These are phyloP conservation scores for Mortierella sp. DNA, from an alignment of 371 early-diverging fungal species.

Conservation along the genomic window DNA sequence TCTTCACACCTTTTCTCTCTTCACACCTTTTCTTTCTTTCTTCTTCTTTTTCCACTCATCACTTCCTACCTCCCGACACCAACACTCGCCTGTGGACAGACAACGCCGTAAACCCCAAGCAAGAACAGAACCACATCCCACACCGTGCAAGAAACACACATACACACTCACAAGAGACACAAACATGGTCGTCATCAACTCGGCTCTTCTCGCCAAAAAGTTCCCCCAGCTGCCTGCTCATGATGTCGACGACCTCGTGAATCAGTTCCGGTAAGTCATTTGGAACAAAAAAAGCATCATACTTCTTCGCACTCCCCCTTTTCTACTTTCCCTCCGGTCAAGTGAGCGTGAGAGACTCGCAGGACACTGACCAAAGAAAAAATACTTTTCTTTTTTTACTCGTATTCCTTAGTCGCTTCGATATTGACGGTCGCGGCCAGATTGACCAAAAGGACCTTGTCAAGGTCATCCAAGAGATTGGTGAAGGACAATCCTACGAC, in stretches of 20 bases:
- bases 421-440: constrained; percentile 81
- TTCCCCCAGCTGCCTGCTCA: constrained; percentile 72
- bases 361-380: not conserved
- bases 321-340: no score
- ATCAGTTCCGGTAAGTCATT: constrained; percentile 70
- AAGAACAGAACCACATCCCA: not conserved
- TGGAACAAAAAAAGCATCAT: no score
- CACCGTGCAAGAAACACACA: not conserved
- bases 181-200: constrained; percentile 56
- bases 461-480: constrained; percentile 77
- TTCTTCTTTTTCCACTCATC: constrained; percentile 5
- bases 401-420: constrained; percentile 69
- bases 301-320: not conserved
- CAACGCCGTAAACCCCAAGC: not conserved
- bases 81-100: not conserved
- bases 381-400: not conserved
- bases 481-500: constrained; percentile 81
- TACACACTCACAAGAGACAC: not conserved
- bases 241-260: constrained; percentile 72
- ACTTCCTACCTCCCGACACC: not conserved
- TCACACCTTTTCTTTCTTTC: not conserved
- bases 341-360: constrained; percentile 4
- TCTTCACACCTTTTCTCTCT: not conserved
- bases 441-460: constrained; percentile 82
- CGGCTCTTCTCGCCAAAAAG: constrained; percentile 67